These are phyloP conservation scores for Ambrosiella beaveri DNA, from an alignment of 2,329 filamentous ascomycete genomes.

Conservation along the genomic window DNA sequence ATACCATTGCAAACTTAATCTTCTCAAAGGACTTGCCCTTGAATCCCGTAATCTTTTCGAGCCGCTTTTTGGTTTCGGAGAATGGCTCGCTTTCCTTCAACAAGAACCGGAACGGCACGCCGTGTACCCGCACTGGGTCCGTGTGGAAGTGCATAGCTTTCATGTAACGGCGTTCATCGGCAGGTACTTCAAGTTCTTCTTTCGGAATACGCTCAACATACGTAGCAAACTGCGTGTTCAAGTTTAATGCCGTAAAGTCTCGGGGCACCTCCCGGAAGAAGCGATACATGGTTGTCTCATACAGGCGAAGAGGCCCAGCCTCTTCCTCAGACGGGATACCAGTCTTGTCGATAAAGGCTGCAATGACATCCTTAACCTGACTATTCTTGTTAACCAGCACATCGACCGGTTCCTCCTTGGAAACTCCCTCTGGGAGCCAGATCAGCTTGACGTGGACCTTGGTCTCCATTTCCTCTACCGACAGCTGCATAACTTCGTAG, in stretches of 20 bases:
- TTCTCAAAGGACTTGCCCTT: constrained; percentile 98
- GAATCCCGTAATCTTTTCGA: constrained; percentile 81
- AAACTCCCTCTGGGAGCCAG: constrained; percentile 76
- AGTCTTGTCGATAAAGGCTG: constrained; percentile 62
- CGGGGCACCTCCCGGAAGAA: constrained; percentile 61
- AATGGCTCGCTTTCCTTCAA: constrained; percentile 67
- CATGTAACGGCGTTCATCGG: constrained; percentile 41
- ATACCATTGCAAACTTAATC: constrained; percentile 82
- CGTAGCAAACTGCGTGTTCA: constrained; percentile 72
- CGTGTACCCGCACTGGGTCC: constrained; percentile 68
- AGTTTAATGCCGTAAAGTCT: constrained; percentile 56
- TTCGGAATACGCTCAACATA: constrained; percentile 69
- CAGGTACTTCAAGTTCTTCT: constrained; percentile 40
- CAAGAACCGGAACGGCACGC: constrained; percentile 80
- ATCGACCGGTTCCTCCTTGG: constrained; percentile 75
- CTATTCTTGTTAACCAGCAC: constrained; percentile 79
- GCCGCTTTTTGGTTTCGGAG: constrained; percentile 79
- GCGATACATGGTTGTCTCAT: constrained; percentile 67
- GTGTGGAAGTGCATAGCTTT: constrained; percentile 85
- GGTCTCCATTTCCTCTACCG: constrained; percentile 77
- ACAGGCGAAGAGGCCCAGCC: constrained; percentile 57
- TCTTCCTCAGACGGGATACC: constrained; percentile 57
- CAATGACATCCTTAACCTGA: constrained; percentile 59
- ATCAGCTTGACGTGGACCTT: constrained; percentile 74
- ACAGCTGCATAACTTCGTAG: constrained; percentile 90